Evolutionary conservation across 352 stramenopile species (phyloP).

Genomic region (Aphanomyces invadans): DNA sequence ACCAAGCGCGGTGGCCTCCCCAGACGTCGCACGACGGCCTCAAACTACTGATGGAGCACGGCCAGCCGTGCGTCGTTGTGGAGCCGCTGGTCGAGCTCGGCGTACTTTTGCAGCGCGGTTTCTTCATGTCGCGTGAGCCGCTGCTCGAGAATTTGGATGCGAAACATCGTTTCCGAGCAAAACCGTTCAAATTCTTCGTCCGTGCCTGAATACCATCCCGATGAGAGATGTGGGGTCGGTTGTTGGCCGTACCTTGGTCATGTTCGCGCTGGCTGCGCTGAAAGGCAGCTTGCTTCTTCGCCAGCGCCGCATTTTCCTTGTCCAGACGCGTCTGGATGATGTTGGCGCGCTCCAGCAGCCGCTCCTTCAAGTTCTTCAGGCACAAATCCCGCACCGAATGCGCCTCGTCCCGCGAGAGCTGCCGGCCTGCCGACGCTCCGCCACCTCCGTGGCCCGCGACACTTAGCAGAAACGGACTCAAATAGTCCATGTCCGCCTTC

Average conservation of each 20-base stretch:
- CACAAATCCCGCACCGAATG: slow-evolving; percentile 82
- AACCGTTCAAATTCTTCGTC: slow-evolving; percentile 92
- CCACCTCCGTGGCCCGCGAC: slow-evolving; percentile 35
- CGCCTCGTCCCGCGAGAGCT: slow-evolving; percentile 78
- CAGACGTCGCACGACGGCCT: too few species aligned
- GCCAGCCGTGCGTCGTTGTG: slow-evolving; percentile 76
- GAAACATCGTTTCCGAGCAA: slow-evolving; percentile 93
- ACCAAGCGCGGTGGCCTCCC: too few species aligned
- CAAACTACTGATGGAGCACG: slow-evolving; percentile 66
- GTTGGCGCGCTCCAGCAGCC: slow-evolving; percentile 88
- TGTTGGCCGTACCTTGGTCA: slow-evolving; percentile 48
- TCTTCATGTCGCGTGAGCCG: slow-evolving; percentile 88
- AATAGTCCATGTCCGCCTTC: slow-evolving; percentile 85
- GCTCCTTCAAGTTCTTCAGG: slow-evolving; percentile 89
- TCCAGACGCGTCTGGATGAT: slow-evolving; percentile 93
- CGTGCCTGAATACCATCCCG: too few species aligned
- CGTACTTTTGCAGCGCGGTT: slow-evolving; percentile 89
- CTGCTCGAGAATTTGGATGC: slow-evolving; percentile 94
- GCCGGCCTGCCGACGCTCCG: background rate
- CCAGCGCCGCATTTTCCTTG: slow-evolving; percentile 86
- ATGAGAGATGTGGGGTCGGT: too few species aligned
- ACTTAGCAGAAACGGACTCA: slow-evolving; percentile 89
- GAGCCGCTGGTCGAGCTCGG: slow-evolving; percentile 89
- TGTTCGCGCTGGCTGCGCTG: slow-evolving; percentile 88
- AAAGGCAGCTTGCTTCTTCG: slow-evolving; percentile 89